phyloP scores from a whole-genome alignment of 2,329 filamentous ascomycete species.

The Daldinia sp. region DNA sequence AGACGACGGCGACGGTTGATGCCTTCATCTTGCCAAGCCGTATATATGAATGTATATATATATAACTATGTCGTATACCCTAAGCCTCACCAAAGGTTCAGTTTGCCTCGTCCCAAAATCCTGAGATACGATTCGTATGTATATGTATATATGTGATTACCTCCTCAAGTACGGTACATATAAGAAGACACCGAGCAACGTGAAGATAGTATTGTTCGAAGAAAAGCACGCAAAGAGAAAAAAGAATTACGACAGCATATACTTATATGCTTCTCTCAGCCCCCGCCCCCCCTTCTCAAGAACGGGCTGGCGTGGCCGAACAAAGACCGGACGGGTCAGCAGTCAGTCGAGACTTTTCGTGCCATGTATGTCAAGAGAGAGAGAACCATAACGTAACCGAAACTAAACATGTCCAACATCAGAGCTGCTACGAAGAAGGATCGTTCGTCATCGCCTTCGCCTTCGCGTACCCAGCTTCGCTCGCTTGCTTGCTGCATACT shows the following conservation, averaged over 20 bases:
- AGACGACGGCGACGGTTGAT: constrained; percentile 43
- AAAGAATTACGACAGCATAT: constrained; percentile 34
- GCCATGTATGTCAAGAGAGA: constrained; percentile 23
- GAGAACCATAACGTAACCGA: constrained; percentile 20
- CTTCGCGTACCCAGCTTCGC: neutral
- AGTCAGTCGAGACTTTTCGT: constrained; percentile 25
- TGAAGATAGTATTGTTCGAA: constrained; percentile 13
- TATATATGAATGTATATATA: constrained; percentile 8
- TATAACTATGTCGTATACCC: neutral
- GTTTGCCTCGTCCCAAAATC: neutral
- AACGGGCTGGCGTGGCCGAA: constrained; percentile 15
- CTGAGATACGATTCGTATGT: neutral
- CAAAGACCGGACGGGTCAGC: constrained; percentile 32
- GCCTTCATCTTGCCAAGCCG: constrained; percentile 51
- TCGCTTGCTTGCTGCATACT: constrained; percentile 1
- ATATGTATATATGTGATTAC: neutral
- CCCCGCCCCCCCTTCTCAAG: neutral
- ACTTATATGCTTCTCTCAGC: constrained; percentile 43
- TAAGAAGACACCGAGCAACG: constrained; percentile 8
- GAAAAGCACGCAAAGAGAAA: neutral
- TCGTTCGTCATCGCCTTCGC: constrained; percentile 41
- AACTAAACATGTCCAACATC: constrained; percentile 8
- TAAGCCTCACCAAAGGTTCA: neutral
- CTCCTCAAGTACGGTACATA: neutral
- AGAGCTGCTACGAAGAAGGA: constrained; percentile 14